phyloP scores from a whole-genome alignment of 768 basidiomycete species.

The Amyloporia xantha region DNA sequence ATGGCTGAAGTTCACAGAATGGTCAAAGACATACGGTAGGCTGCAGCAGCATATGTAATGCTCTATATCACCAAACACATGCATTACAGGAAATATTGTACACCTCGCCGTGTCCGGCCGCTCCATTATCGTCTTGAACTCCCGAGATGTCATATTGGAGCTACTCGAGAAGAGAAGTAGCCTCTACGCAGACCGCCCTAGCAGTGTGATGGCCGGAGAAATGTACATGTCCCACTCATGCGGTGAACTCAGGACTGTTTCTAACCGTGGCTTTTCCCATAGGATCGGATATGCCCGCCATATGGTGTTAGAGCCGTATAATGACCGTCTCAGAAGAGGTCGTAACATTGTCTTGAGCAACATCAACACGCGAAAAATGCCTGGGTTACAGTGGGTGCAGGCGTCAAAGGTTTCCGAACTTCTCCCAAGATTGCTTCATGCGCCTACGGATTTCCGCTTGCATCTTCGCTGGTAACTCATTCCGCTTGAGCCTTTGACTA shows the following conservation, averaged over 20 bases:
- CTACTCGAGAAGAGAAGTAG: conserved; percentile 26
- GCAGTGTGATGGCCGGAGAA: conserved; percentile 22
- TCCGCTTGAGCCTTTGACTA: background rate
- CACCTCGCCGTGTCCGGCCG: background rate
- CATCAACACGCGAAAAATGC: conserved; percentile 30
- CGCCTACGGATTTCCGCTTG: conserved; percentile 33
- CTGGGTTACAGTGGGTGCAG: conserved; percentile 26
- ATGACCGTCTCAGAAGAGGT: conserved; percentile 20
- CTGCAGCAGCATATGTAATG: background rate
- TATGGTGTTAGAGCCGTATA: conserved; percentile 16
- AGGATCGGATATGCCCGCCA: conserved; percentile 10
- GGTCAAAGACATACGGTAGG: conserved; percentile 5
- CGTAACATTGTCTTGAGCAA: conserved; percentile 26
- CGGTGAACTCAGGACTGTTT: background rate
- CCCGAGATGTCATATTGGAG: conserved; percentile 21
- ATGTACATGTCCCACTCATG: conserved; percentile 18
- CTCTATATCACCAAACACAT: background rate
- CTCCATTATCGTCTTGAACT: too few relatives aligned
- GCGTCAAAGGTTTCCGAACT: conserved; percentile 26
- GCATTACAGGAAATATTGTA: conserved; percentile 12
- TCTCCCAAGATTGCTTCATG: conserved; percentile 25
- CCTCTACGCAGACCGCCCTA: conserved; percentile 32
- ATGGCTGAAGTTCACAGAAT: conserved; percentile 1
- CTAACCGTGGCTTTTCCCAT: conserved; percentile 6
- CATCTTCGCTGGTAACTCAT: conserved; percentile 30